Base-by-base conservation (phyloP, 495 filamentous ascomycete species). In the Penicillium nucicola region DNA sequence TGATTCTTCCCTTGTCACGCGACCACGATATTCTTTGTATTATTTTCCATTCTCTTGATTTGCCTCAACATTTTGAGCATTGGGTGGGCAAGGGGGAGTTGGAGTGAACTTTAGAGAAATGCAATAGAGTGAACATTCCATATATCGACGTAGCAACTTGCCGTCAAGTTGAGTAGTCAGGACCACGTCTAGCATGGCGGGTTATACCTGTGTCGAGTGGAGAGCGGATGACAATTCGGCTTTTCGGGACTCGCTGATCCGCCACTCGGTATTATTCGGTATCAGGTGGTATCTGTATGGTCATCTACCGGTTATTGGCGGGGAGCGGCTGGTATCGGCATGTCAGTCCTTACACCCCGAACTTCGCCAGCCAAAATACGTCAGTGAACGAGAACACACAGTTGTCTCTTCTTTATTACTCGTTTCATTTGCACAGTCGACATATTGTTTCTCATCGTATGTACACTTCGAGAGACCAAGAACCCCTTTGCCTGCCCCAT, bases 251-350 rank as follows among this genome's bases (percentile, higher is more conserved):
- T 57, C 34, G 54, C 22, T 42, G 38, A 48, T 11, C 22, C 23
- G 37, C 47, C 34, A 23, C 35, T 22, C 17, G 45, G 50, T 64
- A n/a, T n/a, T n/a, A n/a, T n/a, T n/a, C n/a, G n/a, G n/a, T n/a
- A n/a, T n/a, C n/a, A n/a, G n/a, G n/a, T n/a, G n/a, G n/a, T n/a
- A 55, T 36, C 22, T 7, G 47, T 56, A 55, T 45, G 5, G 53
- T 55, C 50, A 47, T 56, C 15, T 36, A 4, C 14, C 62, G 59
- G 56, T 36, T 58, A 58, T 45, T 38, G 10, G 48, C 60, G 56
- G 60, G 40, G 22, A 8, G 42, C 50, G 48, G 55, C 41, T 48
- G 53, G 70, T 73, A 71, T 71, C 70, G 70, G 70, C 68, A 69
- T 53, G 66, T 68, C 62, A 70, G 58, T 55, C 33, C 40, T 55